phyloP scores from a whole-genome alignment of 768 basidiomycete genomes.

The Coprinopsis marcescibilis region DNA sequence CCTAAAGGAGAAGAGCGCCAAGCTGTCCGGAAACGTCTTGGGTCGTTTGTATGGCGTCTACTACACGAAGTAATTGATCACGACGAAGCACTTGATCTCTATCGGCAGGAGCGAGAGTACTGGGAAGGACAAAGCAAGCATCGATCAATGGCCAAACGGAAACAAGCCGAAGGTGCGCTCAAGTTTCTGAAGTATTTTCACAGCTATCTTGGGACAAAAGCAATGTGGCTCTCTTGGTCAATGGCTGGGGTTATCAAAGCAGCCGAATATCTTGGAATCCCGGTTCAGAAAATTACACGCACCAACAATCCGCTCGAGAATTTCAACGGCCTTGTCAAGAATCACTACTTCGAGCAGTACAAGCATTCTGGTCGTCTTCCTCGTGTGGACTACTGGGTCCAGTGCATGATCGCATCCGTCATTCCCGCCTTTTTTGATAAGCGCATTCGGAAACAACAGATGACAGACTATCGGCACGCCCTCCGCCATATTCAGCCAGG shows the following conservation, averaged over 20 bases:
- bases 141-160: constrained; percentile 7
- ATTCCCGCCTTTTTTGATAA: constrained; percentile 6
- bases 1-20: constrained; percentile 20
- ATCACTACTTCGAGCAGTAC: constrained; percentile 20
- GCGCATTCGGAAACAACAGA: not conserved
- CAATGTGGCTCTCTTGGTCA: constrained; percentile 27
- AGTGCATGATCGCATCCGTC: not conserved
- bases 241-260: constrained; percentile 21
- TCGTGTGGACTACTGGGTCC: constrained; percentile 5
- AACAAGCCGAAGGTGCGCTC: constrained; percentile 15
- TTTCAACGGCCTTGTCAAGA: constrained; percentile 27
- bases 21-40: constrained; percentile 14
- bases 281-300: constrained; percentile 18
- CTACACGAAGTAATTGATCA: constrained; percentile 20
- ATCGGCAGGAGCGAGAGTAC: constrained; percentile 14
- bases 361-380: constrained; percentile 13
- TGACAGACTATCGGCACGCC: not conserved
- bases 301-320: constrained; percentile 33
- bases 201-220: constrained; percentile 11
- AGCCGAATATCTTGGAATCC: constrained; percentile 16
- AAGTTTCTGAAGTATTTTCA: constrained; percentile 19
- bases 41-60: constrained; percentile 15
- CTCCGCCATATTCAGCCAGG: not conserved
- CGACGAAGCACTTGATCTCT: constrained; percentile 14
- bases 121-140: constrained; percentile 12